Conservation (phyloP, 176 grass and related monocot species). For the Stipa capillata region DNA sequence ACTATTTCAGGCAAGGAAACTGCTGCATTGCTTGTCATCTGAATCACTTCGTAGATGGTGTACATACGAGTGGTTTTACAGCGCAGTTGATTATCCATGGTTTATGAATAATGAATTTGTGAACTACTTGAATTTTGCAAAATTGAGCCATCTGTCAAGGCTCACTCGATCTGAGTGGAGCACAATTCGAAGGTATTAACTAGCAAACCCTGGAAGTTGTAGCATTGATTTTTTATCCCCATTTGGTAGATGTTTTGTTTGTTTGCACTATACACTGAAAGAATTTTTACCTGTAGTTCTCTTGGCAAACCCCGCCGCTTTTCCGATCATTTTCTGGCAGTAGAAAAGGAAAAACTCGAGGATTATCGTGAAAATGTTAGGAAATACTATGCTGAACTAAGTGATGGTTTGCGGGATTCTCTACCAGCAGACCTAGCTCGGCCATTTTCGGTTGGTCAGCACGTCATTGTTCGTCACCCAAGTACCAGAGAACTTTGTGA, state of each 20-base stretch:
- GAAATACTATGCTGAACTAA: slow-evolving; percentile 36
- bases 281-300: slow-evolving; percentile 38
- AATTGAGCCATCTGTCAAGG: slow-evolving; percentile 42
- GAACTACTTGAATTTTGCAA: slow-evolving; percentile 53
- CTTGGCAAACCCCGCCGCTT: slow-evolving; percentile 68
- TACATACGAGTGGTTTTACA: slow-evolving; percentile 74
- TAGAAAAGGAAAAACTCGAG: slow-evolving; percentile 60
- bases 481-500: slow-evolving; percentile 54
- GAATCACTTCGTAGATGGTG: slow-evolving; percentile 61
- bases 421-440: slow-evolving; percentile 51
- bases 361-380: slow-evolving; percentile 51
- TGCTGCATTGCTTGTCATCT: slow-evolving; percentile 48
- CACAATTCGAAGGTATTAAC: slow-evolving; percentile 46
- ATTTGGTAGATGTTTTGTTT: neutral
- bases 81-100: slow-evolving; percentile 78
- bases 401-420: slow-evolving; percentile 34
- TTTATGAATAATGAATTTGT: slow-evolving; percentile 65
- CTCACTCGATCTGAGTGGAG: slow-evolving; percentile 64
- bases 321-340: slow-evolving; percentile 38
- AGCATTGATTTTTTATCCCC: neutral
- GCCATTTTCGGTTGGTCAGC: slow-evolving; percentile 60
- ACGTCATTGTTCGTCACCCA: slow-evolving; percentile 49
- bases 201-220: neutral
- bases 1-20: slow-evolving; percentile 32
- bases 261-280: neutral